These are phyloP conservation scores for Euphorbia schlechtendalii DNA, from an alignment of 441 rosid genomes.

Conservation along the genomic window DNA sequence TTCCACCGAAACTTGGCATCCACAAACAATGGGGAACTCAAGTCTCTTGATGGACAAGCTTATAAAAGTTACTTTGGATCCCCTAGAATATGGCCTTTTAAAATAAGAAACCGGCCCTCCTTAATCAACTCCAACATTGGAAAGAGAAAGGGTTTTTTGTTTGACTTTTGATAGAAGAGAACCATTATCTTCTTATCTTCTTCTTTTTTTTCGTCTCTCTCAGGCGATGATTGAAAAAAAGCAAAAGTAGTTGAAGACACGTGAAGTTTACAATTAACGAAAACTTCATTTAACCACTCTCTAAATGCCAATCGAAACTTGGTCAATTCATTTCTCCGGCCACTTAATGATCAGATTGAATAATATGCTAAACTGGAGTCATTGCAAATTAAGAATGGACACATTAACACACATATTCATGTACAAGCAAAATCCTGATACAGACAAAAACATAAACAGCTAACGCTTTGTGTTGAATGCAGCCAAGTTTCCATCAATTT, in stretches of 20 bases:
- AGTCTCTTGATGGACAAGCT: slow-evolving; percentile 4
- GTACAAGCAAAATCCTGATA: not conserved
- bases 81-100: not conserved
- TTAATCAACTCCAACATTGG: not conserved
- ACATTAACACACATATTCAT: not conserved
- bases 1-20: too few relatives aligned
- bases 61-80: slow-evolving; percentile 11
- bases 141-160: not conserved
- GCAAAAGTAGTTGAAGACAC: not conserved
- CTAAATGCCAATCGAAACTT: not conserved
- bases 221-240: not conserved
- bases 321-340: too few relatives aligned
- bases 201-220: not conserved
- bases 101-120: slow-evolving; percentile 10
- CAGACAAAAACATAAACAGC: not conserved
- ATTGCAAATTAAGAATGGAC: not conserved
- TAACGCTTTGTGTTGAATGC: not conserved
- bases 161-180: not conserved
- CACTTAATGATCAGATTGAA: not conserved
- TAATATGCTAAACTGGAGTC: not conserved
- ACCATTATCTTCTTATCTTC: not conserved
- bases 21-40: too few relatives aligned
- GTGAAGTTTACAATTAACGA: not conserved
- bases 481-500: slow-evolving; percentile 10
- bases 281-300: not conserved